Evolutionary conservation across 2,329 filamentous ascomycete species (phyloP).

Genomic region (Ceratocystiopsis sp.): DNA sequence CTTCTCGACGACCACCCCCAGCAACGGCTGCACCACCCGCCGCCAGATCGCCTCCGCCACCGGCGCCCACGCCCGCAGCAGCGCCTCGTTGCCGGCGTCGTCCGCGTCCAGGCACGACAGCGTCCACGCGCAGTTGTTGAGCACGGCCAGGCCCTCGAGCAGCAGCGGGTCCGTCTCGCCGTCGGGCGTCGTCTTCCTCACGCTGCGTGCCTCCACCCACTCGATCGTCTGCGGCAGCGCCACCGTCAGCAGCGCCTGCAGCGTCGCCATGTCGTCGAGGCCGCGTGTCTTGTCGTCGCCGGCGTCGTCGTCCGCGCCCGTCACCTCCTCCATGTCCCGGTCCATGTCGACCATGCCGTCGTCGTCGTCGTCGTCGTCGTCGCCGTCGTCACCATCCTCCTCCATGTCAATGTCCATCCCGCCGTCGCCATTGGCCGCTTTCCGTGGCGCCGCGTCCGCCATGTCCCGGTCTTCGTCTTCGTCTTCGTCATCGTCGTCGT

Average conservation of each 20-base stretch:
- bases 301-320: slow-evolving; percentile 20
- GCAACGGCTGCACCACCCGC: slow-evolving; percentile 35
- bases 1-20: slow-evolving; percentile 44
- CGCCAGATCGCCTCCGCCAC: slow-evolving; percentile 39
- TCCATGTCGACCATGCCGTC: slow-evolving; percentile 12
- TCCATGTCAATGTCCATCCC: slow-evolving; percentile 21
- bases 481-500: slow-evolving; percentile 23
- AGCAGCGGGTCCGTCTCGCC: slow-evolving; percentile 28
- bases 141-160: slow-evolving; percentile 36
- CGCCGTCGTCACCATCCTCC: slow-evolving; percentile 22
- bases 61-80: slow-evolving; percentile 37
- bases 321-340: slow-evolving; percentile 21
- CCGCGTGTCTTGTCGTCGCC: slow-evolving; percentile 24
- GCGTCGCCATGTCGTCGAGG: slow-evolving; percentile 35
- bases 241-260: slow-evolving; percentile 27
- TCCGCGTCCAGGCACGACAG: slow-evolving; percentile 43
- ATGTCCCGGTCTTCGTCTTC: slow-evolving; percentile 36
- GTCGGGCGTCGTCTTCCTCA: slow-evolving; percentile 9
- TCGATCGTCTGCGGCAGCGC: slow-evolving; percentile 33
- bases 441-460: slow-evolving; percentile 27
- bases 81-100: slow-evolving; percentile 31
- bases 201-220: slow-evolving; percentile 20
- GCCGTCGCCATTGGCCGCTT: slow-evolving; percentile 18
- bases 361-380: slow-evolving; percentile 23
- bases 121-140: slow-evolving; percentile 54